These are phyloP conservation scores for Sporothrix sp. DNA, from an alignment of 2,329 filamentous ascomycete genomes.

Conservation along the genomic window DNA sequence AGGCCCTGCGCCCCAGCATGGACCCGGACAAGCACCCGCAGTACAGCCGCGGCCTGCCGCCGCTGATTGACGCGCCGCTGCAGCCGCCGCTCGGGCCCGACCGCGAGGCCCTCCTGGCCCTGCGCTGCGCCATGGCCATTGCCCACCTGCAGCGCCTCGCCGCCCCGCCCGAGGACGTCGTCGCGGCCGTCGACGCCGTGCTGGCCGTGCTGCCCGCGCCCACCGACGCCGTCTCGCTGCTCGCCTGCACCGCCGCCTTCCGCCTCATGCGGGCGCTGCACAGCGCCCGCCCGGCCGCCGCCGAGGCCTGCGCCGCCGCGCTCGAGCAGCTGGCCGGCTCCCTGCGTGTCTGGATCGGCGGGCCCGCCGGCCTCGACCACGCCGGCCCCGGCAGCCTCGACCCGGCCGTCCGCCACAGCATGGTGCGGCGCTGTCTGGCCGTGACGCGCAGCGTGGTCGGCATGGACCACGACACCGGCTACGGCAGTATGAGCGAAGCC, in stretches of 20 bases:
- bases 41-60: slow-evolving; percentile 24
- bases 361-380: slow-evolving; percentile 39
- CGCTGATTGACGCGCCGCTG: slow-evolving; percentile 38
- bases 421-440: slow-evolving; percentile 46
- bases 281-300: slow-evolving; percentile 36
- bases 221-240: slow-evolving; percentile 35
- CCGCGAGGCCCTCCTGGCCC: slow-evolving; percentile 45
- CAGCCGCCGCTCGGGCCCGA: slow-evolving; percentile 31
- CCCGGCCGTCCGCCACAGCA: slow-evolving; percentile 39
- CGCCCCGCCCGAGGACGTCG: slow-evolving; percentile 32
- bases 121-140: slow-evolving; percentile 51
- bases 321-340: slow-evolving; percentile 49
- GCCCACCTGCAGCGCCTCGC: slow-evolving; percentile 44
- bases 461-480: slow-evolving; percentile 50
- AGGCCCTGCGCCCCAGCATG: slow-evolving; percentile 37
- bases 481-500: slow-evolving; percentile 47
- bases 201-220: too few species aligned
- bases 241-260: slow-evolving; percentile 51
- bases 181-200: slow-evolving; percentile 41
- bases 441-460: slow-evolving; percentile 49
- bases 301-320: slow-evolving; percentile 36
- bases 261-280: slow-evolving; percentile 47
- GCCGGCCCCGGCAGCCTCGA: slow-evolving; percentile 42
- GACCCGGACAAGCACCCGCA: slow-evolving; percentile 26
- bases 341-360: slow-evolving; percentile 52